These are phyloP conservation scores for Narthecium ossifragum DNA, from an alignment of 106 monocot species.

Conservation along the genomic window DNA sequence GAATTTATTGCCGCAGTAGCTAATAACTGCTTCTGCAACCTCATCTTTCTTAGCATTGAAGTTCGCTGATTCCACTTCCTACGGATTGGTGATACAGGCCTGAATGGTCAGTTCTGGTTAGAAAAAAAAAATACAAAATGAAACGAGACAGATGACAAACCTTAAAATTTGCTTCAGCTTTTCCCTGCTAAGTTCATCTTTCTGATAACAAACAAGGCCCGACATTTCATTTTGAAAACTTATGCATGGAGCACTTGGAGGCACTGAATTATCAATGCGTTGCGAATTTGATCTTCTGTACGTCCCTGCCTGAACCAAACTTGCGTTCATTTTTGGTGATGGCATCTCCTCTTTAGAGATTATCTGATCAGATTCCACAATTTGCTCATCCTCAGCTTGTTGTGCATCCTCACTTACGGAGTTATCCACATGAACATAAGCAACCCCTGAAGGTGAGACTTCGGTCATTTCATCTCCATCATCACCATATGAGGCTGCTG, in stretches of 20 bases:
- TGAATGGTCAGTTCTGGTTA: background rate
- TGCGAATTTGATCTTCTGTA: constrained; percentile 12
- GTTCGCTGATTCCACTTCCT: constrained; percentile 81
- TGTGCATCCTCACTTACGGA: constrained; percentile 4
- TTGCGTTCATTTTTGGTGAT: constrained; percentile 9
- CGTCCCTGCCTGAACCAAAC: constrained; percentile 8
- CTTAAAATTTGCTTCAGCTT: constrained; percentile 61
- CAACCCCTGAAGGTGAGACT: background rate
- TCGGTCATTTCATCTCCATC: constrained; percentile 9
- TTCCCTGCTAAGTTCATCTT: constrained; percentile 36
- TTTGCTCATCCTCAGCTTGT: constrained; percentile 5
- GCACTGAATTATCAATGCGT: background rate
- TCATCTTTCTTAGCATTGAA: constrained; percentile 29
- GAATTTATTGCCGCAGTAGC: constrained; percentile 58
- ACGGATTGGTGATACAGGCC: background rate
- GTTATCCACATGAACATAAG: constrained; percentile 4
- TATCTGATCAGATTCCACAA: constrained; percentile 2
- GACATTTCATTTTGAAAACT: constrained; percentile 9
- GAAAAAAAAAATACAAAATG: constrained; percentile 2
- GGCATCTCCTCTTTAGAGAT: constrained; percentile 3
- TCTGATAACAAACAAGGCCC: constrained; percentile 4
- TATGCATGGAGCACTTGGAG: constrained; percentile 6
- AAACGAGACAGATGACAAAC: constrained; percentile 22
- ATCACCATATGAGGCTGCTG: constrained; percentile 2
- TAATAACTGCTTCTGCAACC: constrained; percentile 45